These are phyloP conservation scores for Geotrichum reessii DNA, from an alignment of 1,139 yeast species.

Conservation along the genomic window DNA sequence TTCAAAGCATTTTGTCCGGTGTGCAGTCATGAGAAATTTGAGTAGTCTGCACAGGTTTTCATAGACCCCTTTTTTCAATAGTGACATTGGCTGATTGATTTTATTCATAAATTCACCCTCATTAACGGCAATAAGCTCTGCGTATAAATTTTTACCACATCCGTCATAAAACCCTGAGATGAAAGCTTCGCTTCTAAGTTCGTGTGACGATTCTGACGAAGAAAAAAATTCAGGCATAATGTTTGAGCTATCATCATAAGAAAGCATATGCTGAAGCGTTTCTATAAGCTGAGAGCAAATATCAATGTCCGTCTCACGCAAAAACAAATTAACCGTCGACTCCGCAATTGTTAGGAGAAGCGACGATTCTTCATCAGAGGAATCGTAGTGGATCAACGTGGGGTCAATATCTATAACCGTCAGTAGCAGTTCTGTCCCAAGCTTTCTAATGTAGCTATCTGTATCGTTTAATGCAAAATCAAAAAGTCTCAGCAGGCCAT, in stretches of 20 bases:
- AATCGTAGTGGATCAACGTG: slow-evolving; percentile 42
- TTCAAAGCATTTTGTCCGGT: slow-evolving; percentile 49
- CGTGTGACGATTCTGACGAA: slow-evolving; percentile 6
- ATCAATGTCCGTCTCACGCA: slow-evolving; percentile 63
- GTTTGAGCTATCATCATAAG: slow-evolving; percentile 30
- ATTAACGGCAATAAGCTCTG: slow-evolving; percentile 12
- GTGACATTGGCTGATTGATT: slow-evolving; percentile 3
- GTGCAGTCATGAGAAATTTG: slow-evolving; percentile 60
- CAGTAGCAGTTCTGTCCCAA: slow-evolving; percentile 81
- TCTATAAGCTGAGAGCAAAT: slow-evolving; percentile 77
- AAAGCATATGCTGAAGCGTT: slow-evolving; percentile 66
- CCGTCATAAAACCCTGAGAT: slow-evolving; percentile 23
- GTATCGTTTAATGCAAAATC: slow-evolving; percentile 61
- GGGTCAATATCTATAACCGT: slow-evolving; percentile 83
- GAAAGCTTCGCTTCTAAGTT: slow-evolving; percentile 21
- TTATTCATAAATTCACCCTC: neutral
- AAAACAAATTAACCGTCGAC: slow-evolving; percentile 54
- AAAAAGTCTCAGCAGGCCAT: slow-evolving; percentile 66
- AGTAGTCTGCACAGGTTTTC: slow-evolving; percentile 67
- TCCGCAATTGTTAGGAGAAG: neutral
- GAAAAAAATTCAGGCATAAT: neutral
- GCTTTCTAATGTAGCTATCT: slow-evolving; percentile 48
- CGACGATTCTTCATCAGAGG: neutral
- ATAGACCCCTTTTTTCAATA: slow-evolving; percentile 42
- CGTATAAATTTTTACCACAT: slow-evolving; percentile 24